Base-by-base conservation (phyloP, 345 rosid species). In the Excoecaria agallocha region DNA sequence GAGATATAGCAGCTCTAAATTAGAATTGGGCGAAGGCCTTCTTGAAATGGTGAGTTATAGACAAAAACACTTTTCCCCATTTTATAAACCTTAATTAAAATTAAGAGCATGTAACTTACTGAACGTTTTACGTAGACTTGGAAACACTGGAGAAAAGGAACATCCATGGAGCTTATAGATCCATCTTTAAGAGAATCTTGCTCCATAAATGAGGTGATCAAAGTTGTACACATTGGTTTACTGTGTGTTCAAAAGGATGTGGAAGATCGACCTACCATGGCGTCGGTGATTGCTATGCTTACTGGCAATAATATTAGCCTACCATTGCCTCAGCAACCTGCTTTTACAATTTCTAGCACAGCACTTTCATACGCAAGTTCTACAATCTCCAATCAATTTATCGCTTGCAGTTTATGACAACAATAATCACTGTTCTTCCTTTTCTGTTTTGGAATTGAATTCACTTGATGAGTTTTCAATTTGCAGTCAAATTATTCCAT, bases 191-290 rank as follows among this genome's bases (percentile, higher is more conserved):
- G 3, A 2, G 72, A 78, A 5, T 74, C 73, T 0, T 85, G 79
- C 72, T 71, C 69, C 10, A 78, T 30, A 8, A 68, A 45, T 30
- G 88, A 89, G 76, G 84, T 85, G n/a, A 70, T 77, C 55, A 79
- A 83, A 74, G 85, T 80, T 54, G 73, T 89, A 24, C 88, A 84
- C 46, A 83, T 89, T 2, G 91, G 93, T 12, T 74, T 89, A 30
- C 61, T 89, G 22, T 89, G 94, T 60, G 94, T 84, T 49, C 92
- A 90, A 71, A 85, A 83, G 82, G 86, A 89, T 71, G 82, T 89
- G 17, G 72, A 46, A 17, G 55, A 49, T 39, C 82, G 85, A 65
- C 93, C 88, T 0, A 73, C 86, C 56, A 81, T 86, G 89, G 84
- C 81, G 58, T 56, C 76, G 3, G 64, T 85, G 19, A 82, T 85